These are phyloP conservation scores for Thermomucor indicae-seudaticae DNA, from an alignment of 371 early-diverging fungal species.

Conservation along the genomic window DNA sequence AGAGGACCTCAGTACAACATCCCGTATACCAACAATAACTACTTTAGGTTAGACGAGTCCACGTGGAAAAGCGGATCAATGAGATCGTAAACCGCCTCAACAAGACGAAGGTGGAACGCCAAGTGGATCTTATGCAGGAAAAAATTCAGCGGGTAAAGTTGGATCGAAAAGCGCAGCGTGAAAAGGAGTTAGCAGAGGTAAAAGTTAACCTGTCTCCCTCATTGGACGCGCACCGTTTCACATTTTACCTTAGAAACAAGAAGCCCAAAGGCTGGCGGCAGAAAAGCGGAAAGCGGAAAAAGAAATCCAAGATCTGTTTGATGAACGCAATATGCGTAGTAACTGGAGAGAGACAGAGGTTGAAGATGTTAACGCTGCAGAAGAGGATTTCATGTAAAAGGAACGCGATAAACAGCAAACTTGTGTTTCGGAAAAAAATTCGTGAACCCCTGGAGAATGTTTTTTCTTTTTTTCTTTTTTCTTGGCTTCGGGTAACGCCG, in stretches of 20 bases:
- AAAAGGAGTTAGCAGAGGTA: slow-evolving; percentile 50
- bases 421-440: neutral
- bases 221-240: neutral
- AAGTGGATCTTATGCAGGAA: slow-evolving; percentile 74
- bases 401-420: neutral
- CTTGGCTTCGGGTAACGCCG: no score
- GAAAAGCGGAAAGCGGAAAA: slow-evolving; percentile 46
- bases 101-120: slow-evolving; percentile 80
- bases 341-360: slow-evolving; percentile 54
- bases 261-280: slow-evolving; percentile 23
- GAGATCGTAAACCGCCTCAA: slow-evolving; percentile 89
- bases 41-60: slow-evolving; percentile 75
- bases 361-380: slow-evolving; percentile 56
- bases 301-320: slow-evolving; percentile 53
- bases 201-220: neutral
- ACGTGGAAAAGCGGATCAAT: slow-evolving; percentile 76
- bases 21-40: slow-evolving; percentile 51
- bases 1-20: neutral
- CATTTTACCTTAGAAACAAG: slow-evolving; percentile 26
- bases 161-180: slow-evolving; percentile 40
- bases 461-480: no score
- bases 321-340: slow-evolving; percentile 54
- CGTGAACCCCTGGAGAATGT: neutral
- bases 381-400: slow-evolving; percentile 76
- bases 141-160: slow-evolving; percentile 65